These are phyloP conservation scores for Globisporangium heterothallicum DNA, from an alignment of 352 stramenopile genomes.

Conservation along the genomic window DNA sequence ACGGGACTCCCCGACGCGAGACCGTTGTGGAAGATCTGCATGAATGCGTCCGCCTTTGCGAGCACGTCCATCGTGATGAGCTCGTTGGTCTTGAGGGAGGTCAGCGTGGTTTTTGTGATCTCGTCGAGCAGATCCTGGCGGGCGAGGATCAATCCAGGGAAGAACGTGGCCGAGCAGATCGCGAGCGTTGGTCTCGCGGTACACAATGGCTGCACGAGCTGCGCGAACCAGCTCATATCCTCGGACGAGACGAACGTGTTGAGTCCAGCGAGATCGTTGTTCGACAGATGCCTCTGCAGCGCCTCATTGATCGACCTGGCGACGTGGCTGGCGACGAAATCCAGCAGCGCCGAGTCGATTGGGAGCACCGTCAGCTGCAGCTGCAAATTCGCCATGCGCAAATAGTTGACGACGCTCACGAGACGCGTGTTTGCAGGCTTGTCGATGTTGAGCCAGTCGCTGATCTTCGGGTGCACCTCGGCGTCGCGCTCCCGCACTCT, in stretches of 20 bases:
- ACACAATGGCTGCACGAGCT: not conserved
- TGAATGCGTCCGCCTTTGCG: not conserved
- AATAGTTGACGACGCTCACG: slow-evolving; percentile 1
- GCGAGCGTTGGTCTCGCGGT: not conserved
- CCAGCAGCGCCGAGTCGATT: not conserved
- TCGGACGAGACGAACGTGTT: not conserved
- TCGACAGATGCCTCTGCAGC: not conserved
- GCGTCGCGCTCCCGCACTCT: not conserved
- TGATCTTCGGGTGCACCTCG: not conserved
- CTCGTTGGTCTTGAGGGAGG: not conserved
- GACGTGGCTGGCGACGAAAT: not conserved
- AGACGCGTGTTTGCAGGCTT: not conserved
- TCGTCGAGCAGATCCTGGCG: not conserved
- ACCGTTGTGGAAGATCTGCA: not conserved
- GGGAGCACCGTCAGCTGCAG: not conserved
- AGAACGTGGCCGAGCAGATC: not conserved
- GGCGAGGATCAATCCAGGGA: not conserved
- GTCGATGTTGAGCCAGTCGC: not conserved
- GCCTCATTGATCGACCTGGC: not conserved
- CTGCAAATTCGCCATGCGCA: not conserved
- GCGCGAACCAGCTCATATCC: not conserved
- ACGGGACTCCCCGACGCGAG: not conserved
- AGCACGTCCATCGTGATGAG: not conserved
- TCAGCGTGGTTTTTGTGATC: not conserved
- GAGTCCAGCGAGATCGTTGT: not conserved